phyloP scores from a whole-genome alignment of 2,329 filamentous ascomycete genomes.

The Apiospora sp. region DNA sequence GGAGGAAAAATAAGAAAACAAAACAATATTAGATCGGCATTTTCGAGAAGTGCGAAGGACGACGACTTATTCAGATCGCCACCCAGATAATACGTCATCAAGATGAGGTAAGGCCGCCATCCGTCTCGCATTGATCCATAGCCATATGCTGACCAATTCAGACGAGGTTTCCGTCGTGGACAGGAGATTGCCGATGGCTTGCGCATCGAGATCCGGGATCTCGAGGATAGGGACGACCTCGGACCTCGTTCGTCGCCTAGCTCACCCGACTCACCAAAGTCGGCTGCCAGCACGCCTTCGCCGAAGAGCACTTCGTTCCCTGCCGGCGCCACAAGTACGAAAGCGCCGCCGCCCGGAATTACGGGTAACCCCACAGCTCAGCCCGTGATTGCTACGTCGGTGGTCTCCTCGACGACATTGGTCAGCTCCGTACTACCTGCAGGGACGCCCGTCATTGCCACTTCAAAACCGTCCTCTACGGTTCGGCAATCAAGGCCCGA shows the following conservation, averaged over 20 bases:
- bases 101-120: not conserved
- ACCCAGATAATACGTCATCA: not conserved
- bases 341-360: not conserved
- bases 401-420: not conserved
- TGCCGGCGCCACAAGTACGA: not conserved
- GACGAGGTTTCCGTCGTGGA: constrained; percentile 28
- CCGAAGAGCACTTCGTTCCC: not conserved
- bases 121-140: not conserved
- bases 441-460: not conserved
- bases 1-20: not conserved
- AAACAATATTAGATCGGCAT: no score
- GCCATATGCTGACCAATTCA: not conserved
- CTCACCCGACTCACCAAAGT: constrained; percentile 23
- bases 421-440: not conserved
- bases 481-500: not conserved
- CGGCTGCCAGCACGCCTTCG: not conserved
- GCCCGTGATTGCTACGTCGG: constrained; percentile 13
- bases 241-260: constrained; percentile 6
- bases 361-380: not conserved
- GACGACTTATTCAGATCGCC: not conserved
- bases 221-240: not conserved
- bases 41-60: not conserved
- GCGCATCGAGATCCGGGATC: constrained; percentile 25
- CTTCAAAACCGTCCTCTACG: not conserved
- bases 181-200: constrained; percentile 25